Conservation (phyloP, 2,329 filamentous ascomycete genomes). For the Penicillium digitatum region DNA sequence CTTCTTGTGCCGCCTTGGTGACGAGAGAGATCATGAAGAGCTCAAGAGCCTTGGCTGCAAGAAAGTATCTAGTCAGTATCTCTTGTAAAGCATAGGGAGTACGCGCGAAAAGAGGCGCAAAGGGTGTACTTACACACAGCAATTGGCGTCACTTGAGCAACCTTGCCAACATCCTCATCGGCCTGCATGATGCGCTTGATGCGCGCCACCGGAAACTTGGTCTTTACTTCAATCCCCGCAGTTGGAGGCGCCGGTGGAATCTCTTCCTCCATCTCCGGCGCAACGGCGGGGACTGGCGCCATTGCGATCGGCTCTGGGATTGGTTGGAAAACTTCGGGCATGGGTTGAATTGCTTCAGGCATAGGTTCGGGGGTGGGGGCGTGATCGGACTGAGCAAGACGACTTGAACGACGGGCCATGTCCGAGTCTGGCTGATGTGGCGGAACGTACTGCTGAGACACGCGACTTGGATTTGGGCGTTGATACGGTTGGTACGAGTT, state of each 20-base stretch:
- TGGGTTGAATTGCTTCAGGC: background rate
- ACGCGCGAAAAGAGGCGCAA: background rate
- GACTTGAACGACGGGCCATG: slow-evolving; percentile 44
- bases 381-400: slow-evolving; percentile 33
- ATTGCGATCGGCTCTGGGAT: slow-evolving; percentile 19
- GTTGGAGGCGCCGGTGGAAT: slow-evolving; percentile 26
- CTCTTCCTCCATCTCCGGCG: background rate
- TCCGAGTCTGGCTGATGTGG: slow-evolving; percentile 31
- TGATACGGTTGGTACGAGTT: slow-evolving; percentile 4
- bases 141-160: slow-evolving; percentile 94
- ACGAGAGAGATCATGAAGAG: slow-evolving; percentile 97
- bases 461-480: slow-evolving; percentile 13
- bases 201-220: slow-evolving; percentile 92
- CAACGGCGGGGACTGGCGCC: slow-evolving; percentile 17
- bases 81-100: background rate
- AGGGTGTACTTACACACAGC: slow-evolving; percentile 63
- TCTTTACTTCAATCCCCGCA: slow-evolving; percentile 71
- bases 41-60: slow-evolving; percentile 80
- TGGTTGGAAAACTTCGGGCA: background rate
- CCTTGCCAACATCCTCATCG: slow-evolving; percentile 97
- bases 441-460: slow-evolving; percentile 37
- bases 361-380: slow-evolving; percentile 23
- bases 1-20: slow-evolving; percentile 79
- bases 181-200: slow-evolving; percentile 99
- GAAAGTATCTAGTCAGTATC: slow-evolving; percentile 15